Conservation (phyloP, 2,329 filamentous ascomycete species). For the Aureobasidium sp. region DNA sequence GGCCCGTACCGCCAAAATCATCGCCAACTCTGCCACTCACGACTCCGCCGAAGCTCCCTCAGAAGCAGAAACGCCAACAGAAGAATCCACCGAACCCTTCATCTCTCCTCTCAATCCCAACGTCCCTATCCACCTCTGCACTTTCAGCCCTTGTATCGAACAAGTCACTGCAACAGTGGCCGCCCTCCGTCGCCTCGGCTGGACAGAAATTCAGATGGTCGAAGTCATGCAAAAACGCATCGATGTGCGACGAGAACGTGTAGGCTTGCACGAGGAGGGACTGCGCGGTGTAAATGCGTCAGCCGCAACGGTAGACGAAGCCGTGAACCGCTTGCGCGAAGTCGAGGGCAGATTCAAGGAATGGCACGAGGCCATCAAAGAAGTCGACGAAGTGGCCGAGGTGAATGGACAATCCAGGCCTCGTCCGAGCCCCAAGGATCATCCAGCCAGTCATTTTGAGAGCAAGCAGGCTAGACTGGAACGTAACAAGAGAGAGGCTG, state of each 20-base stretch:
- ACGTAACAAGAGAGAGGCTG: slow-evolving; percentile 26
- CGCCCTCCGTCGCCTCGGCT: slow-evolving; percentile 68
- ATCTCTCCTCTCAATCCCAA: slow-evolving; percentile 57
- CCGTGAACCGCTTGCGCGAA: slow-evolving; percentile 61
- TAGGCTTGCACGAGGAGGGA: slow-evolving; percentile 63
- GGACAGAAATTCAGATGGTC: slow-evolving; percentile 90
- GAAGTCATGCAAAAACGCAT: slow-evolving; percentile 74
- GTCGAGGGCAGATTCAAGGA: slow-evolving; percentile 62
- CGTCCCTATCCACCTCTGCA: slow-evolving; percentile 72
- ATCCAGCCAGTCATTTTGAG: slow-evolving; percentile 16
- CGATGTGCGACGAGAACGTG: slow-evolving; percentile 71
- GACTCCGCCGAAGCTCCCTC: slow-evolving; percentile 3
- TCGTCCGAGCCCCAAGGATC: slow-evolving; percentile 20
- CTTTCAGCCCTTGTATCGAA: slow-evolving; percentile 94
- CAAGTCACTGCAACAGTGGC: slow-evolving; percentile 84
- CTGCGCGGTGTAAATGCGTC: slow-evolving; percentile 58
- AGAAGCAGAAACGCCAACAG: neutral
- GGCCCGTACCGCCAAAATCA: slow-evolving; percentile 4
- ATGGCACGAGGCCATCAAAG: slow-evolving; percentile 46
- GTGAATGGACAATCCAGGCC: slow-evolving; percentile 21
- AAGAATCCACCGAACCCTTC: slow-evolving; percentile 4
- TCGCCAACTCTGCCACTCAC: slow-evolving; percentile 1
- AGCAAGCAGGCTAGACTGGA: slow-evolving; percentile 21
- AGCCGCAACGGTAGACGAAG: slow-evolving; percentile 69
- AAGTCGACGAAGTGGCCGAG: slow-evolving; percentile 20